phyloP scores from a whole-genome alignment of 805 yeast genomes.

The Sugiyamaella mastotermitis region DNA sequence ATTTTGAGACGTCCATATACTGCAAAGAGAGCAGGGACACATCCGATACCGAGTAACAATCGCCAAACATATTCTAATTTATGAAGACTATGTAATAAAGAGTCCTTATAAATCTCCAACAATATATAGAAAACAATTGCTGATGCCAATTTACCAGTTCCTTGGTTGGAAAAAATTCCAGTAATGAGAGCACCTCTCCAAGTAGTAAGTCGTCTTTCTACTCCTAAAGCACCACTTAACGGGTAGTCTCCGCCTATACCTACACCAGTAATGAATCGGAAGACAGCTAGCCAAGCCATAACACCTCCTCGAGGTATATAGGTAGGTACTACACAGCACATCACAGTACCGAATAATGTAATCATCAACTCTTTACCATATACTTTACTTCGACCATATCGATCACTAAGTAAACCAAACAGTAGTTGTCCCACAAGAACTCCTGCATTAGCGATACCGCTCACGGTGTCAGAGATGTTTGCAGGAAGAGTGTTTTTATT shows the following conservation, averaged over 20 bases:
- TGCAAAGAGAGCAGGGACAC: no score
- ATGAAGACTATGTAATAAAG: no score
- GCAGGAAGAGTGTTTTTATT: no score
- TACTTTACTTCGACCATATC: conserved; percentile 76
- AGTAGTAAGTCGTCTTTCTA: conserved; percentile 72
- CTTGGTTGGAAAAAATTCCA: conserved; percentile 93
- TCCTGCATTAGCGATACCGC: no score
- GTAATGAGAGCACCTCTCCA: conserved; percentile 99
- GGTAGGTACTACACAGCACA: conserved; percentile 60
- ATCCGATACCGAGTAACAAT: no score
- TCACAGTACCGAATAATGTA: conserved; percentile 72
- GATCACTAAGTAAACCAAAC: conserved; percentile 79
- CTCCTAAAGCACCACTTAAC: conserved; percentile 83
- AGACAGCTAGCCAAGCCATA: conserved; percentile 38
- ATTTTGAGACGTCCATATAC: no score
- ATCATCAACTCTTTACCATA: conserved; percentile 83
- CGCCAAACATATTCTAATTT: no score
- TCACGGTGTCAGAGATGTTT: no score
- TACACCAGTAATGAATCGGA: conserved; percentile 82
- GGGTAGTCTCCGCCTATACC: conserved; percentile 99
- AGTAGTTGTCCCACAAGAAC: no score
- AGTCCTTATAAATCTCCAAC: conserved; percentile 1
- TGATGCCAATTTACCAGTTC: conserved; percentile 86
- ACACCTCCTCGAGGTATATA: conserved; percentile 71
- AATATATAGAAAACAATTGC: conserved; percentile 52